Percentiles rank a stretch among this genome's conserved stretches.
Conservation (phyloP, 2,329 filamentous ascomycete species). For the Trichoderma sp. region DNA sequence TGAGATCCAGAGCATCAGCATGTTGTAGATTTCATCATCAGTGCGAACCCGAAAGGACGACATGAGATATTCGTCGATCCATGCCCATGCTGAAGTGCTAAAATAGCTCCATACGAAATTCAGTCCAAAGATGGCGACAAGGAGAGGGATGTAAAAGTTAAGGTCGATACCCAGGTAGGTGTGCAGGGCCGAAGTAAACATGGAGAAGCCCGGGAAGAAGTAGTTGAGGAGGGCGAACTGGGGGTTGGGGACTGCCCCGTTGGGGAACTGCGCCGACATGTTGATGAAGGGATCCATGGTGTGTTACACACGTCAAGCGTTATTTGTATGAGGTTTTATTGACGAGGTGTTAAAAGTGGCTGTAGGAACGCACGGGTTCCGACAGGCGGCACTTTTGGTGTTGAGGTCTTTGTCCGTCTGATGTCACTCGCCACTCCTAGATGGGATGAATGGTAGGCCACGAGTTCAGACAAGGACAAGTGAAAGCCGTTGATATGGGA, state of each 20-base stretch:
- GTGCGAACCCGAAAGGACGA: slow-evolving; percentile 66
- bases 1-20: slow-evolving; percentile 70
- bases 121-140: slow-evolving; percentile 53
- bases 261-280: slow-evolving; percentile 25
- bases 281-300: slow-evolving; percentile 32
- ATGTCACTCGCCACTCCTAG: background rate
- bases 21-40: slow-evolving; percentile 73
- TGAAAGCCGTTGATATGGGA: background rate
- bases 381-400: background rate
- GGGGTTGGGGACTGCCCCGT: slow-evolving; percentile 29
- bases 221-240: slow-evolving; percentile 58
- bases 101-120: slow-evolving; percentile 56
- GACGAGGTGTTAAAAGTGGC: background rate
- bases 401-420: too few species aligned
- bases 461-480: background rate
- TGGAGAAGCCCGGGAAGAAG: slow-evolving; percentile 66
- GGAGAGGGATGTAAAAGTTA: slow-evolving; percentile 60
- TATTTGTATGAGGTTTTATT: background rate
- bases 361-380: background rate
- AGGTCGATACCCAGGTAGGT: slow-evolving; percentile 63
- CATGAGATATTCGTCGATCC: slow-evolving; percentile 59
- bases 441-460: background rate
- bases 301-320: background rate
- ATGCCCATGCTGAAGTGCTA: slow-evolving; percentile 47
- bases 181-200: slow-evolving; percentile 54